Evolutionary conservation across 2,329 filamentous ascomycete genomes (phyloP).

Genomic region (Xylaria digitata): DNA sequence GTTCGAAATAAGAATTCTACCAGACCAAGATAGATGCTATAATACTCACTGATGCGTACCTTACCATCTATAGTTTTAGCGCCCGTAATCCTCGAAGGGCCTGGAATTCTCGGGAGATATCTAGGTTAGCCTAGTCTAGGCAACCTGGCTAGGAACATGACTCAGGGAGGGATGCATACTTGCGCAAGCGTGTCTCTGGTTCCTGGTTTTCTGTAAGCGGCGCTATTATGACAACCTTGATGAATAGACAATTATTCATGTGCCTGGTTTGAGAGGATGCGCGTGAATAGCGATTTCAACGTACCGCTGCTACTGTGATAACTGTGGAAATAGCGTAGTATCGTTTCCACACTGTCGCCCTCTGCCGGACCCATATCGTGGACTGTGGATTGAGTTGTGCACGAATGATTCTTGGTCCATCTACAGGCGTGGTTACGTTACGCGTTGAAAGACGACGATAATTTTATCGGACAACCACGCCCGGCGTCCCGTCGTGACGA

Average conservation of each 20-base stretch:
- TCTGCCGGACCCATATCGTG: conserved; percentile 6
- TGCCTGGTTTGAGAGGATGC: conserved; percentile 1
- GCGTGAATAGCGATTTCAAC: conserved; percentile 4
- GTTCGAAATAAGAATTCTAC: not conserved
- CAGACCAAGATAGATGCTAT: not conserved
- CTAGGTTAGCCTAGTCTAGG: not conserved
- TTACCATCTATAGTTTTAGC: too few relatives aligned
- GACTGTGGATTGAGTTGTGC: not conserved
- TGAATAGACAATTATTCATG: not conserved
- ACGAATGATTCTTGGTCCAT: not conserved
- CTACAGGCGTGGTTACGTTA: not conserved
- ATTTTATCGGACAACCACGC: not conserved
- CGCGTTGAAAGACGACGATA: conserved; percentile 7
- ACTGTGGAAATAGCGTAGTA: not conserved
- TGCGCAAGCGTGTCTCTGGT: conserved; percentile 7
- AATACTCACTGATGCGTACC: not conserved
- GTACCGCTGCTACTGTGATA: not conserved
- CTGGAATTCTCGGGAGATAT: not conserved
- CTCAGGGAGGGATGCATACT: not conserved
- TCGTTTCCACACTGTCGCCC: not conserved
- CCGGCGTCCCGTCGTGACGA: conserved; percentile 4
- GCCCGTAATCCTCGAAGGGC: not conserved
- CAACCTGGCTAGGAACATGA: not conserved
- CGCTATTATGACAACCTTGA: conserved; percentile 5
- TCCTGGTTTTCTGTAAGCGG: not conserved